Evolutionary conservation across 495 filamentous ascomycete genomes (phyloP).

Genomic region (Aspergillus heteromorphus): DNA sequence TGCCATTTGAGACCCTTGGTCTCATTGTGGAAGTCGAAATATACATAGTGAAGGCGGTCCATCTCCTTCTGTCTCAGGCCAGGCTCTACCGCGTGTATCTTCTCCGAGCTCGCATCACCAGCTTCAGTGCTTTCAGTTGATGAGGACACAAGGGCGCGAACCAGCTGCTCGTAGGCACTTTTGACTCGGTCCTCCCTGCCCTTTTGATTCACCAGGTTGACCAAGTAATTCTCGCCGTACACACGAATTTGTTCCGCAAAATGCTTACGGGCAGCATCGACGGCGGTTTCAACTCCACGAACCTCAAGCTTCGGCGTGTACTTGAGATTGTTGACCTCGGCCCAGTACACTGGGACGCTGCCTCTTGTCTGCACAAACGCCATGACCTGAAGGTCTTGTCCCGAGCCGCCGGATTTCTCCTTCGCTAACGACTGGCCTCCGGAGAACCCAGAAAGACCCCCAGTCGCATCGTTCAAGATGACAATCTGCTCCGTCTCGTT

Average conservation of each 20-base stretch:
- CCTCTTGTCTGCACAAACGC: constrained; percentile 95
- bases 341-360: constrained; percentile 91
- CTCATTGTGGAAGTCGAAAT: constrained; percentile 98
- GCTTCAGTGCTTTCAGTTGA: constrained; percentile 57
- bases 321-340: constrained; percentile 83
- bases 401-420: constrained; percentile 53
- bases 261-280: constrained; percentile 72
- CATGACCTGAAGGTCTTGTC: constrained; percentile 77
- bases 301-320: constrained; percentile 88
- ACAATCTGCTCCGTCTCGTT: constrained; percentile 95
- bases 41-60: constrained; percentile 87
- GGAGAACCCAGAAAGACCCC: constrained; percentile 73
- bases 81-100: constrained; percentile 72
- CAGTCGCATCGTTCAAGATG: constrained; percentile 72
- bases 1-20: constrained; percentile 93
- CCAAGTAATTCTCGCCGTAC: constrained; percentile 93
- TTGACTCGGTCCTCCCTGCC: constrained; percentile 85
- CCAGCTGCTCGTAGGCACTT: constrained; percentile 83
- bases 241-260: constrained; percentile 86
- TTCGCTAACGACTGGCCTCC: constrained; percentile 70
- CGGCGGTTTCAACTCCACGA: constrained; percentile 74
- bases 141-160: constrained; percentile 65
- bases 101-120: constrained; percentile 60
- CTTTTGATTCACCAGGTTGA: constrained; percentile 94
- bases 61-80: constrained; percentile 52